Evolutionary conservation across 2,329 filamentous ascomycete species (phyloP).

Genomic region (Claviceps paspali): DNA sequence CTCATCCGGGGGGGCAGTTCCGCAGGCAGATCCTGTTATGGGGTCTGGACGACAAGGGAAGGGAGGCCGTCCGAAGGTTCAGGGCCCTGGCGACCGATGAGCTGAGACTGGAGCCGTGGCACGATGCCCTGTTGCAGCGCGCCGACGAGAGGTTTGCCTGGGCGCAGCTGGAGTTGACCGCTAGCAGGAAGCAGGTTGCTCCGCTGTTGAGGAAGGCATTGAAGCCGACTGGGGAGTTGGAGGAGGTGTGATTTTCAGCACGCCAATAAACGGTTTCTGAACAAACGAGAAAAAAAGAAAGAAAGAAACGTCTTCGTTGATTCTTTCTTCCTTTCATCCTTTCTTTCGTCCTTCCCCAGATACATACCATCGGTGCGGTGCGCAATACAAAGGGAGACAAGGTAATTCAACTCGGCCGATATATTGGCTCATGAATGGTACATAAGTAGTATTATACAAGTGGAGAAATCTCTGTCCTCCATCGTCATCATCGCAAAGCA

Average conservation of each 20-base stretch:
- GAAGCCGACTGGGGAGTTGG: slow-evolving; percentile 12
- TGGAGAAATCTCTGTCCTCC: no score
- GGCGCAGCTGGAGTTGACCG: slow-evolving; percentile 46
- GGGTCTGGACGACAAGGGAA: slow-evolving; percentile 36
- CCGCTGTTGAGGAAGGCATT: slow-evolving; percentile 47
- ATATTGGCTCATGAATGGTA: no score
- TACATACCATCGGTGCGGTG: no score
- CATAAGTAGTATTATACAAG: no score
- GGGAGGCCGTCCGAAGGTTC: slow-evolving; percentile 39
- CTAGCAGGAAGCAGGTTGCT: slow-evolving; percentile 55
- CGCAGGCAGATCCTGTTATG: slow-evolving; percentile 53
- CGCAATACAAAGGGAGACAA: no score
- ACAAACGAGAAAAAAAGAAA: no score
- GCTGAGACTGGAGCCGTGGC: slow-evolving; percentile 43
- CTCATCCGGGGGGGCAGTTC: slow-evolving; percentile 37
- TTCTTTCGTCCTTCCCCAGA: no score
- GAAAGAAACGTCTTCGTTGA: no score
- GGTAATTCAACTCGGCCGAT: no score
- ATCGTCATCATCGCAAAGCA: no score
- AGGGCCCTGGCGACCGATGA: slow-evolving; percentile 24
- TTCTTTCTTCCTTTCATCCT: no score
- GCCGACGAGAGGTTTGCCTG: slow-evolving; percentile 43
- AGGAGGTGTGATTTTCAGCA: neutral
- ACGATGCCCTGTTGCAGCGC: slow-evolving; percentile 29
- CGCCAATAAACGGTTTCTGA: no score